Percentiles rank a stretch among this genome's conserved stretches.
These are phyloP conservation scores for Hordeum vulgare DNA, from an alignment of 176 grass and related monocot genomes.

Conservation along the genomic window MorexV3_pseudomolecules_assembly NC_058519.1:17910001-17910500, in stretches of 20 bases:
- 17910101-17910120: neutral
- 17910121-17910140: neutral
- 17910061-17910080: neutral
- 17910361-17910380: slow-evolving; percentile 82
- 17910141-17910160: neutral
- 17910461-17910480: neutral
- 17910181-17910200: neutral
- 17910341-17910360: slow-evolving; percentile 76
- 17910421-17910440: slow-evolving; percentile 35
- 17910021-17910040: too few relatives aligned
- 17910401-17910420: slow-evolving; percentile 85
- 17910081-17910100: neutral
- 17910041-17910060: neutral
- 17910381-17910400: slow-evolving; percentile 68
- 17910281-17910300: slow-evolving; percentile 43
- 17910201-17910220: neutral
- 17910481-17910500: neutral
- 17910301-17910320: slow-evolving; percentile 71
- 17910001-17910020: too few relatives aligned
- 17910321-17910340: slow-evolving; percentile 71
- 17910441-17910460: neutral
- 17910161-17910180: neutral
- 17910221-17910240: neutral
- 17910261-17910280: neutral
- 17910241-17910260: neutral